These are phyloP conservation scores for Viridothelium virens DNA, from an alignment of 495 filamentous ascomycete genomes.

Conservation along the genomic window DNA sequence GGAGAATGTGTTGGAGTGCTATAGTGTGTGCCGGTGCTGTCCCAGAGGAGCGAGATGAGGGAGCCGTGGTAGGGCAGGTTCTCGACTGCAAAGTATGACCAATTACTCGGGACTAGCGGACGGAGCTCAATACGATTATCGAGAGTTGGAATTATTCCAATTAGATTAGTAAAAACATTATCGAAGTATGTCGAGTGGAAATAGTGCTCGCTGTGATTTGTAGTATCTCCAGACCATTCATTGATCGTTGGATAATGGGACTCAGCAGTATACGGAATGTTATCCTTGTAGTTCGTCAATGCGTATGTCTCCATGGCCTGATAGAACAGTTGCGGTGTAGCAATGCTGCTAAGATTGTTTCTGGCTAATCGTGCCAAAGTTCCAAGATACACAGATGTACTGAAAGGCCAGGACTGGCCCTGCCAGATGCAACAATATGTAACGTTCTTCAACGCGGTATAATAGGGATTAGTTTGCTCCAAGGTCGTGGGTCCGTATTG, in stretches of 20 bases:
- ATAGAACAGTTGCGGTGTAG: slow-evolving; percentile 33
- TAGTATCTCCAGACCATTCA: slow-evolving; percentile 36
- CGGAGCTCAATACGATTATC: slow-evolving; percentile 35
- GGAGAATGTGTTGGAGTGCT: slow-evolving; percentile 11
- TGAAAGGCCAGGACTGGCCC: slow-evolving; percentile 44
- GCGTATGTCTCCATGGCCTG: slow-evolving; percentile 35
- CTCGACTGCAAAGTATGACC: slow-evolving; percentile 42
- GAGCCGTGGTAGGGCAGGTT: slow-evolving; percentile 41
- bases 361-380: slow-evolving; percentile 25
- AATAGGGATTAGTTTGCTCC: slow-evolving; percentile 39
- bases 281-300: slow-evolving; percentile 39
- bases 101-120: slow-evolving; percentile 38
- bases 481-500: slow-evolving; percentile 42
- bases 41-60: slow-evolving; percentile 38
- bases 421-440: slow-evolving; percentile 44
- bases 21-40: slow-evolving; percentile 37
- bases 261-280: slow-evolving; percentile 40
- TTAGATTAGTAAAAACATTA: slow-evolving; percentile 42
- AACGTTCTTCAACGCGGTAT: slow-evolving; percentile 33
- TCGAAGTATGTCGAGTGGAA: slow-evolving; percentile 43
- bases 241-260: slow-evolving; percentile 39
- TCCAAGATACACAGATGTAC: slow-evolving; percentile 37
- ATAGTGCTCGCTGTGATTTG: slow-evolving; percentile 43
- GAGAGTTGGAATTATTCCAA: slow-evolving; percentile 37
- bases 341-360: slow-evolving; percentile 15